Conservation (phyloP, 2,329 filamentous ascomycete genomes). For the Colletotrichum echinochloae region DNA sequence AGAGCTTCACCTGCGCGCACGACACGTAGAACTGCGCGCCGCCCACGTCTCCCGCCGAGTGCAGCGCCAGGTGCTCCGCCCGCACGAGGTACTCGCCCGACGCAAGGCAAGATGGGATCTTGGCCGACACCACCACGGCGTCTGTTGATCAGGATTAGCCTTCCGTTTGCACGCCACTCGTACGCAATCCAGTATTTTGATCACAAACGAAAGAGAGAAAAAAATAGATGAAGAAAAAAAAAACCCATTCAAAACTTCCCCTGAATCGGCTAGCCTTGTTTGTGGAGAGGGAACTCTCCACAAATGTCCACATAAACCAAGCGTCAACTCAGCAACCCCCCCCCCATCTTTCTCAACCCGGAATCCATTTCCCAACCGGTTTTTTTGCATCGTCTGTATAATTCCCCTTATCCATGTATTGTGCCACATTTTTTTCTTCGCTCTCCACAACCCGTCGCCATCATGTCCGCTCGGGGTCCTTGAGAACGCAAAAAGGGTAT, state of each 20-base stretch:
- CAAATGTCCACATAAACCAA: background rate
- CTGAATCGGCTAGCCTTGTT: slow-evolving; percentile 38
- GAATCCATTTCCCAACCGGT: background rate
- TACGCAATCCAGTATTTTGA: background rate
- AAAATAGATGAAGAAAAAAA: background rate
- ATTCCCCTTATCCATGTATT: background rate
- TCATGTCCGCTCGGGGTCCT: background rate
- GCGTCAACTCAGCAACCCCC: too few species aligned
- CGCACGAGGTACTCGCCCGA: slow-evolving; percentile 61
- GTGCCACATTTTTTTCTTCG: background rate
- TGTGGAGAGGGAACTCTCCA: slow-evolving; percentile 19
- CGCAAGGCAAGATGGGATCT: slow-evolving; percentile 34
- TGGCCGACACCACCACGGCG: slow-evolving; percentile 8
- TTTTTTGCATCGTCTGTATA: background rate
- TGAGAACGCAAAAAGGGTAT: too few species aligned
- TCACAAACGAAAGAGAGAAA: background rate
- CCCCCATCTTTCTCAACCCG: slow-evolving; percentile 20
- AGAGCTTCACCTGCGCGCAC: slow-evolving; percentile 55
- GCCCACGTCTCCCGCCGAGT: slow-evolving; percentile 53
- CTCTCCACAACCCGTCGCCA: background rate
- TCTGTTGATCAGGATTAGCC: slow-evolving; percentile 8
- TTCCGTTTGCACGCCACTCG: background rate
- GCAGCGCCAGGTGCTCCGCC: slow-evolving; percentile 62
- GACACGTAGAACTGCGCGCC: slow-evolving; percentile 62
- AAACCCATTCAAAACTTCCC: background rate